Percentiles rank a stretch among this genome's conserved stretches.
These are phyloP conservation scores for Talaromyces liani DNA, from an alignment of 495 filamentous ascomycete species.

Conservation along the genomic window DNA sequence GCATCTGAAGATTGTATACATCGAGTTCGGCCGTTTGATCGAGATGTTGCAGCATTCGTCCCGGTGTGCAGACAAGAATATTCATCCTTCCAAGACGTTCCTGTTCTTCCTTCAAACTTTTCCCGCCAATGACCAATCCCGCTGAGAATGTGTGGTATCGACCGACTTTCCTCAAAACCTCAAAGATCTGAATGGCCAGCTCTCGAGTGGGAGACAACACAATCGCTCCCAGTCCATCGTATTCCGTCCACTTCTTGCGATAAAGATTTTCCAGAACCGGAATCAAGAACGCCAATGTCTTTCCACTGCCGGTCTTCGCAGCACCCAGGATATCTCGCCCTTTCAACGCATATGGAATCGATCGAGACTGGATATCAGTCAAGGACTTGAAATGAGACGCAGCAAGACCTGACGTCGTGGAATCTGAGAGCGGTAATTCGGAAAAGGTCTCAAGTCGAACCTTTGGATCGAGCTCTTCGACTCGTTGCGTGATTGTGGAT, in stretches of 20 bases:
- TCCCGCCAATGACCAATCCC: slow-evolving; percentile 91
- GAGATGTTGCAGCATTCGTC: slow-evolving; percentile 90
- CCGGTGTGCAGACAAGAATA: slow-evolving; percentile 93
- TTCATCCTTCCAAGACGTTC: slow-evolving; percentile 90
- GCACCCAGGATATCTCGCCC: slow-evolving; percentile 88
- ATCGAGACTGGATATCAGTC: slow-evolving; percentile 86
- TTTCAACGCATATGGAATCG: slow-evolving; percentile 78
- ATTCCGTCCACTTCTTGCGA: slow-evolving; percentile 77
- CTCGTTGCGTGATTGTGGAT: slow-evolving; percentile 34
- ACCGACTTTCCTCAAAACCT: slow-evolving; percentile 85
- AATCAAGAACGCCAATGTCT: slow-evolving; percentile 88
- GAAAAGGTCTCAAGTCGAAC: slow-evolving; percentile 48
- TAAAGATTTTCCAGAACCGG: slow-evolving; percentile 95
- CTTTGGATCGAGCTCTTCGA: slow-evolving; percentile 47
- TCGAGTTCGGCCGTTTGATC: slow-evolving; percentile 90
- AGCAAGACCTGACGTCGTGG: slow-evolving; percentile 73
- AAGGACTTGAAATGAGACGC: slow-evolving; percentile 83
- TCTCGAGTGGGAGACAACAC: slow-evolving; percentile 94
- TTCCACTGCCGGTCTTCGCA: slow-evolving; percentile 94
- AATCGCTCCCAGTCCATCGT: slow-evolving; percentile 85
- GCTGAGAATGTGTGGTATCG: slow-evolving; percentile 87
- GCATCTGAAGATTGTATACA: slow-evolving; percentile 80
- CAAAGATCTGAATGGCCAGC: slow-evolving; percentile 94
- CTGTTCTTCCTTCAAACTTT: slow-evolving; percentile 79
- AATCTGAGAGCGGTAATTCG: slow-evolving; percentile 77